Base-by-base conservation (phyloP, 164 flowering plant species). In the Cinnamomum chago region DNA sequence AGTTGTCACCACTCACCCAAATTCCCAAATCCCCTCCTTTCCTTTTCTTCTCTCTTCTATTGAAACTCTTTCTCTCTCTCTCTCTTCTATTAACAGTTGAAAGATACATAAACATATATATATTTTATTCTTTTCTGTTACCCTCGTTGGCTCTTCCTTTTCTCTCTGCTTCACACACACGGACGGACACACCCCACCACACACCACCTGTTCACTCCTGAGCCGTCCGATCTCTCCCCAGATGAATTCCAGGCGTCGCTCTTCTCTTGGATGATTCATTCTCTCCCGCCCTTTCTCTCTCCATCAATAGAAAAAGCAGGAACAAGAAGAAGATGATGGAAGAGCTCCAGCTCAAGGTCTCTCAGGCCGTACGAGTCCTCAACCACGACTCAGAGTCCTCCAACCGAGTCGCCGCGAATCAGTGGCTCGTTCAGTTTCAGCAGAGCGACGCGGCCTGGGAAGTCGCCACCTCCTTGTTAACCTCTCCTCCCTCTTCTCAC, bases 361-460 rank as follows among this genome's bases (percentile, higher is more conserved):
- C 95, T 6, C 82, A 92, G 75, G 98, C 98, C 1, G 92, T 95
- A 25, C 90, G 83, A 75, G 93, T 92, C 5, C 84, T 95, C 66
- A 95, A 95, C 79, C 97, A 95, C 86, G 98, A 90, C 80, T 62
- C 82, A 0, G 84, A 91, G 30, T 91, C 99, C 5, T 88, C 91
- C 79, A 93, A 89, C 84, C 92, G 99, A 40, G 90, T 95, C 3
- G 97, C 97, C 23, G 97, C 99, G 0, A 95, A 91, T 80, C 99
- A 95, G 79, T 95, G 99, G 97, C 89, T 93, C n/a, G 95, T 95
- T 27, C 97, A 91, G 76, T 92, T 95, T 69, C 98, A 95, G 81
- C 93, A 95, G 70, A 87, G 90, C 73, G 86, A 88, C 65, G 88
- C 91, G 15, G 98, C 94, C 60, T 95, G 98, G 97, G 91, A 92